Conservation (phyloP, 75 land plant genomes). For the Selaginella tamariscina region DNA sequence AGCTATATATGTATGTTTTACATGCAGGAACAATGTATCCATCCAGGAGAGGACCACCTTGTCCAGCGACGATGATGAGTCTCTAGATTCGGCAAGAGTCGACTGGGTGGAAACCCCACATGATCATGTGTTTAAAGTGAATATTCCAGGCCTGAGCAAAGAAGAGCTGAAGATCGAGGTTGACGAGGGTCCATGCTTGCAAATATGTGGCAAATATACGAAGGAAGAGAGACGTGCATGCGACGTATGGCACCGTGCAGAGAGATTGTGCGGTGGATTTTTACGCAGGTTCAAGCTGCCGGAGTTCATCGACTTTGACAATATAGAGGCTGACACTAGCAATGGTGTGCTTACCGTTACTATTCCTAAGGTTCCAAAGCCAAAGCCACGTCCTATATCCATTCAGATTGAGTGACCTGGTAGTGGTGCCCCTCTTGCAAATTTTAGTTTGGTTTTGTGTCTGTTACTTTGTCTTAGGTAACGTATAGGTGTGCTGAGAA, state of each 20-base stretch:
- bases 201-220: constrained; percentile 28
- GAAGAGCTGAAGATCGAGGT: constrained; percentile 43
- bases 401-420: too few relatives aligned
- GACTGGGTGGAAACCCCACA: constrained; percentile 40
- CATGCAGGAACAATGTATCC: too few relatives aligned
- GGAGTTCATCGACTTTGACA: constrained; percentile 36
- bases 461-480: too few relatives aligned
- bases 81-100: too few relatives aligned
- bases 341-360: constrained; percentile 47
- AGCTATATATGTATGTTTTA: too few relatives aligned
- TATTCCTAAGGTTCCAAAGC: constrained; percentile 33
- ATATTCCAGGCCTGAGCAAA: constrained; percentile 38
- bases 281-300: too few relatives aligned
- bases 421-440: too few relatives aligned
- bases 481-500: too few relatives aligned
- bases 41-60: too few relatives aligned
- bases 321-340: constrained; percentile 36
- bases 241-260: constrained; percentile 30
- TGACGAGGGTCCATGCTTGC: constrained; percentile 35
- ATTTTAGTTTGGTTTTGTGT: too few relatives aligned
- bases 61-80: too few relatives aligned
- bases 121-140: constrained; percentile 37
- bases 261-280: constrained; percentile 25
- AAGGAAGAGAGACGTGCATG: constrained; percentile 13
- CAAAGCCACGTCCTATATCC: too few relatives aligned